Evolutionary conservation across 805 yeast species (phyloP).

Genomic region (Ogataea saltuana): DNA sequence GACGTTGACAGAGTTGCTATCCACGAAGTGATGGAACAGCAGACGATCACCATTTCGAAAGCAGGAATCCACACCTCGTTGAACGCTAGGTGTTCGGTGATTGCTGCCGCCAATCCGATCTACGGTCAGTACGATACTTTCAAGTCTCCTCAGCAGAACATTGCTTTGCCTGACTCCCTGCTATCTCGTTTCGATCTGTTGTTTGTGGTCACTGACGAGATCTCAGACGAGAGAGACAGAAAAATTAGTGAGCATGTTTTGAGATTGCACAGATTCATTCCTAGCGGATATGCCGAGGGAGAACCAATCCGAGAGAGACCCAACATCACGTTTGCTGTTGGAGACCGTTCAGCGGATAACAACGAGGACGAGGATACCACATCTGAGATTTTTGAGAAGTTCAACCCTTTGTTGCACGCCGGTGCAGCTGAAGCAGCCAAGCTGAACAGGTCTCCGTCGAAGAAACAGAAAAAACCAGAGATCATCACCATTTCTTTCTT

Average conservation of each 20-base stretch:
- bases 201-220: constrained; percentile 95
- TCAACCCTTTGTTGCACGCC: constrained; percentile 77
- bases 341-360: constrained; percentile 54
- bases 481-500: constrained; percentile 79
- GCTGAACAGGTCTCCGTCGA: constrained; percentile 24
- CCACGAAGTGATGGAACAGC: constrained; percentile 99
- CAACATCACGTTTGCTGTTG: constrained; percentile 75
- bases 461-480: constrained; percentile 40
- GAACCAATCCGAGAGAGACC: constrained; percentile 85
- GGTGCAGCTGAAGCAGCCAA: constrained; percentile 55
- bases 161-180: constrained; percentile 94
- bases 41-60: constrained; percentile 95
- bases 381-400: constrained; percentile 74
- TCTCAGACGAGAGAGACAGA: constrained; percentile 80
- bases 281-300: constrained; percentile 88
- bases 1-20: constrained; percentile 97
- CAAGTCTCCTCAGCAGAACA: constrained; percentile 94
- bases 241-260: constrained; percentile 91
- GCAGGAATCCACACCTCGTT: constrained; percentile 97
- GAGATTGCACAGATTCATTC: constrained; percentile 86
- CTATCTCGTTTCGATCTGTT: constrained; percentile 94
- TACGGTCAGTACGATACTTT: constrained; percentile 96
- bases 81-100: constrained; percentile 94
- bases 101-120: constrained; percentile 98
- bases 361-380: constrained; percentile 50